Percentiles rank a stretch among this genome's conserved stretches.
These are phyloP conservation scores for Coniferiporia weirii DNA, from an alignment of 1,284 basidiomycete species.

Conservation along the genomic window DNA sequence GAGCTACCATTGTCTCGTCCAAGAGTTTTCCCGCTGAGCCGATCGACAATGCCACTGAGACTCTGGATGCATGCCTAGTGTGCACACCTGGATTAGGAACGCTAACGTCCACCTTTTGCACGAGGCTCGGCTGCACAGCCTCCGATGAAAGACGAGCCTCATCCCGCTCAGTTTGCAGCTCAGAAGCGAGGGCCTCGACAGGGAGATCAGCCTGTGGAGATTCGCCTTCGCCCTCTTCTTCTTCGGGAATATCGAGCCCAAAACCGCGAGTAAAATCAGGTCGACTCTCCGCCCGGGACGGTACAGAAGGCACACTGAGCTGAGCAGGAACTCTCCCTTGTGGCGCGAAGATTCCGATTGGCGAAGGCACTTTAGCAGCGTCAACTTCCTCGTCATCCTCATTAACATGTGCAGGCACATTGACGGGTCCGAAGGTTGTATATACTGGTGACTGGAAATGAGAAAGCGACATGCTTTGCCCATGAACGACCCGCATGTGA, in stretches of 20 bases:
- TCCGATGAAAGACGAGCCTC: neutral
- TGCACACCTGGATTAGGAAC: constrained; percentile 16
- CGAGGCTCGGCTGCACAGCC: neutral
- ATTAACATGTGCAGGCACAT: constrained; percentile 45
- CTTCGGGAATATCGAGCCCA: constrained; percentile 71
- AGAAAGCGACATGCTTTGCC: constrained; percentile 65
- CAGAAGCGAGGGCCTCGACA: neutral
- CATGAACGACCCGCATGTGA: constrained; percentile 47
- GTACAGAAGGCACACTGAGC: constrained; percentile 40
- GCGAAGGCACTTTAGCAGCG: neutral
- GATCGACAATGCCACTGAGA: constrained; percentile 20
- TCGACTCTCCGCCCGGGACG: constrained; percentile 45
- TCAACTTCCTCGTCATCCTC: constrained; percentile 21
- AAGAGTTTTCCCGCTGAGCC: constrained; percentile 9
- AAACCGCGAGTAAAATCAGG: constrained; percentile 74
- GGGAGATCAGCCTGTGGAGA: constrained; percentile 23
- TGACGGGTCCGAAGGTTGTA: constrained; percentile 40
- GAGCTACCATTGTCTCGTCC: constrained; percentile 10
- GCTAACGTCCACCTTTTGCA: constrained; percentile 1
- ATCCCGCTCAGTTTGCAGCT: neutral
- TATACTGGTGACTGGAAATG: constrained; percentile 36
- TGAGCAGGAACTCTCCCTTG: constrained; percentile 53
- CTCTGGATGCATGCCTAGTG: constrained; percentile 19
- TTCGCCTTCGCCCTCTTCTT: constrained; percentile 41
- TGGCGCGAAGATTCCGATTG: constrained; percentile 44